Evolutionary conservation across 2,329 filamentous ascomycete genomes (phyloP).

Genomic region (Xylaria polymorpha): DNA sequence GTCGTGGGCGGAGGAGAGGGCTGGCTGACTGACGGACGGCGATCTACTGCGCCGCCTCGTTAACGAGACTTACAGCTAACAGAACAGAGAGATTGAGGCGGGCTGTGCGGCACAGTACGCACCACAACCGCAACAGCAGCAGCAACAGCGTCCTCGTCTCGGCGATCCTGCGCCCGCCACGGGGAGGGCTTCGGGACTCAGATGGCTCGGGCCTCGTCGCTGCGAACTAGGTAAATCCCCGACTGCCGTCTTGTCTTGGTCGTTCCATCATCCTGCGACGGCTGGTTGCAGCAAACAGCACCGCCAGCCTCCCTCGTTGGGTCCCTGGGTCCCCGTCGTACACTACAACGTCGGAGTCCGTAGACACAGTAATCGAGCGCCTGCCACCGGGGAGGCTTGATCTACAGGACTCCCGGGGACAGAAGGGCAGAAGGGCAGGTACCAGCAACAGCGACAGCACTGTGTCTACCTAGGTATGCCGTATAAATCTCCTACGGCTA

Average conservation of each 20-base stretch:
- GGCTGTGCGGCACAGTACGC: constrained; percentile 7
- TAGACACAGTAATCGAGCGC: constrained; percentile 16
- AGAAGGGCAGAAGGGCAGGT: not conserved
- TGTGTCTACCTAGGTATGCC: not conserved
- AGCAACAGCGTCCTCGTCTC: not conserved
- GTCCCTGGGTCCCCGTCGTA: constrained; percentile 3
- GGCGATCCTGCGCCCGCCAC: not conserved
- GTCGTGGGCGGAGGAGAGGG: not conserved
- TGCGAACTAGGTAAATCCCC: constrained; percentile 16
- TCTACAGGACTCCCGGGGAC: not conserved
- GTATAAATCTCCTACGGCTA: constrained; percentile 10
- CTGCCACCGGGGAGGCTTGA: constrained; percentile 20
- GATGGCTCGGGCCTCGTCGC: constrained; percentile 13
- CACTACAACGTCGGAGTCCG: constrained; percentile 30
- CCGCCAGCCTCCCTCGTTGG: not conserved
- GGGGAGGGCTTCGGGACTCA: not conserved
- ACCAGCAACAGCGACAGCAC: too few relatives aligned
- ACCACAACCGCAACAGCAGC: too few relatives aligned
- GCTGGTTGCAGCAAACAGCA: constrained; percentile 1
- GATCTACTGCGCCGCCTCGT: constrained; percentile 7
- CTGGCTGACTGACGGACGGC: not conserved
- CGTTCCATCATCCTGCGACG: constrained; percentile 1
- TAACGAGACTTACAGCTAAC: constrained; percentile 26
- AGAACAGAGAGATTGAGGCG: not conserved
- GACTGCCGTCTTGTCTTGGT: constrained; percentile 4